phyloP scores from a whole-genome alignment of 148 eudicot species.

The Camellia lanceoleosa region DNA sequence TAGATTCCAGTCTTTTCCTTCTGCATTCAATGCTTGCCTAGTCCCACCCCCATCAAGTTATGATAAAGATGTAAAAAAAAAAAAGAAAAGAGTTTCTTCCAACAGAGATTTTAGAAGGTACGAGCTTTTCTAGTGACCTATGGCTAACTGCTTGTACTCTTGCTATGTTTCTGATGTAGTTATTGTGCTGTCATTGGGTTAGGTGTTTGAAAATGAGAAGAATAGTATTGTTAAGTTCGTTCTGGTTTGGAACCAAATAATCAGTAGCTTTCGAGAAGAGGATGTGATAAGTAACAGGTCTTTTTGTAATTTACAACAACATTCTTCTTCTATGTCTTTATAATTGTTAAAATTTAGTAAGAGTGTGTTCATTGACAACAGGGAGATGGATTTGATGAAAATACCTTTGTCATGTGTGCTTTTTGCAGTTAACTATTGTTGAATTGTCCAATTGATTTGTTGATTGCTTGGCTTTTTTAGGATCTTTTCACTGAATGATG shows the following conservation, averaged over 20 bases:
- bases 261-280: constrained; percentile 83
- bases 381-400: constrained; percentile 95
- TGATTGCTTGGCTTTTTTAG: too few species aligned
- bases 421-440: too few species aligned
- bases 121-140: too few species aligned
- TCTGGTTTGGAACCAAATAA: constrained; percentile 84
- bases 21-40: constrained; percentile 65
- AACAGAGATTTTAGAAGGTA: constrained; percentile 33
- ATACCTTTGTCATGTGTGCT: constrained; percentile 25
- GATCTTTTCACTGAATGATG: too few species aligned
- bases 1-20: constrained; percentile 74
- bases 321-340: neutral
- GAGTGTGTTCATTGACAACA: constrained; percentile 31
- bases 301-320: constrained; percentile 16
- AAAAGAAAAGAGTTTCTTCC: constrained; percentile 36
- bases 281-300: too few species aligned
- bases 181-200: constrained; percentile 20
- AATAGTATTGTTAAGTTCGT: constrained; percentile 63
- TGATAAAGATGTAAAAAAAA: constrained; percentile 35
- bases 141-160: too few species aligned
- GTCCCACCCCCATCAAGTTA: constrained; percentile 49
- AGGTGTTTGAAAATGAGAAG: constrained; percentile 57
- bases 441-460: too few species aligned
- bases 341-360: neutral
- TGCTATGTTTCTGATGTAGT: too few species aligned